phyloP scores from a whole-genome alignment of 345 rosid species.

The Pistacia vera region DNA sequence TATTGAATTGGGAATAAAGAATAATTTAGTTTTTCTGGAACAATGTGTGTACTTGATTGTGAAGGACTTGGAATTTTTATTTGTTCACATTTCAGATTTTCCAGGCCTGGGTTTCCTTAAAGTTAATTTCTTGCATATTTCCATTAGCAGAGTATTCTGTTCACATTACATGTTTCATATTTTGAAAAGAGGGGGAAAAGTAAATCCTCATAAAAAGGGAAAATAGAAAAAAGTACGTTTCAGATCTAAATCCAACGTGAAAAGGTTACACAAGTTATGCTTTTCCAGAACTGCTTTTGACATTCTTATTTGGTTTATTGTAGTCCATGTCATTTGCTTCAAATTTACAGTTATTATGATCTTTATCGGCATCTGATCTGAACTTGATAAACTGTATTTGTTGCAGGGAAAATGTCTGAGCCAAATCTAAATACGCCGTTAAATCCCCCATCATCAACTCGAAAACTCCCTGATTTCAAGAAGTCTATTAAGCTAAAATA shows the following conservation, averaged over 20 bases:
- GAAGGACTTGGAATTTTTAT: background rate
- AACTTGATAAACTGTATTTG: slow-evolving; percentile 18
- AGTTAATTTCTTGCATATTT: background rate
- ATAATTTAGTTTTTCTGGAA: background rate
- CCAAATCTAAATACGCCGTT: slow-evolving; percentile 36
- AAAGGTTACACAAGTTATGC: background rate
- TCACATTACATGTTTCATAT: no score
- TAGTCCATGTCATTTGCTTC: background rate
- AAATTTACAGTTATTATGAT: background rate
- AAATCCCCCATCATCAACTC: slow-evolving; percentile 31
- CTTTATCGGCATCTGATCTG: slow-evolving; percentile 1
- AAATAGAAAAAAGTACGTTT: background rate
- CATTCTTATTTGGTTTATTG: background rate
- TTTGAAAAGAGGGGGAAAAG: background rate
- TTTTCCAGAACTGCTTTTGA: background rate
- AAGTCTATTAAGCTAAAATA: slow-evolving; percentile 63
- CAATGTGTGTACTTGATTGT: background rate
- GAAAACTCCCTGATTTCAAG: slow-evolving; percentile 65
- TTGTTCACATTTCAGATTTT: background rate
- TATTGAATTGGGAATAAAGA: background rate
- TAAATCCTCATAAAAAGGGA: background rate
- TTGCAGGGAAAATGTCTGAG: slow-evolving; percentile 35
- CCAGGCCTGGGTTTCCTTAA: background rate
- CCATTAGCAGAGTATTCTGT: background rate
- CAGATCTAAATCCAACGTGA: background rate